These are phyloP conservation scores for Kazachstania sp. DNA, from an alignment of 1,139 yeast species.

Conservation along the genomic window DNA sequence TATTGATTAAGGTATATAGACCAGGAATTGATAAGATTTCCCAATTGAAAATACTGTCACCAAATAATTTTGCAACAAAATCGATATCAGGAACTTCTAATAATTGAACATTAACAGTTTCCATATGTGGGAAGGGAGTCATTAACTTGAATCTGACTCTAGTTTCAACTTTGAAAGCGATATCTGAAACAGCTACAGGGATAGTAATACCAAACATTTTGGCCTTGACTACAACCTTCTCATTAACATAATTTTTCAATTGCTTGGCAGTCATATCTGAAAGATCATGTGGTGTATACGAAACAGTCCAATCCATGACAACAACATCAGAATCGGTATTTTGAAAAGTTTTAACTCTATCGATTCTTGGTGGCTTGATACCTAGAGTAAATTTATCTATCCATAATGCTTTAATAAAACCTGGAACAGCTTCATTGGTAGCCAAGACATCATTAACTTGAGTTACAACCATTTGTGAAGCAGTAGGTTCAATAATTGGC, in stretches of 20 bases:
- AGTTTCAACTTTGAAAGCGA: constrained; percentile 56
- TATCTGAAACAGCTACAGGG: constrained; percentile 54
- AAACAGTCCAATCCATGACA: constrained; percentile 91
- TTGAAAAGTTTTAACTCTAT: constrained; percentile 76
- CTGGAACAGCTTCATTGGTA: constrained; percentile 63
- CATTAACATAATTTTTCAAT: constrained; percentile 72
- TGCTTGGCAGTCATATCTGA: constrained; percentile 81
- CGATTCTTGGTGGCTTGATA: constrained; percentile 90
- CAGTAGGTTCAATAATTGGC: constrained; percentile 83
- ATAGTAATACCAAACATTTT: constrained; percentile 57
- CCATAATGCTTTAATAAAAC: constrained; percentile 73
- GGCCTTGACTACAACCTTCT: constrained; percentile 61
- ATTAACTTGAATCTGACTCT: constrained; percentile 84
- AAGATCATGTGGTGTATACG: constrained; percentile 83
- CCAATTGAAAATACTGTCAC: constrained; percentile 77
- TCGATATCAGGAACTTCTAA: constrained; percentile 83
- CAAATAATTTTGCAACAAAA: constrained; percentile 60
- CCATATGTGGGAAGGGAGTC: constrained; percentile 84
- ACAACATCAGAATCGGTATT: constrained; percentile 86
- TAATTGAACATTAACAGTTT: constrained; percentile 77
- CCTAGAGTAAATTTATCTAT: constrained; percentile 85
- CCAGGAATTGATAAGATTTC: constrained; percentile 86
- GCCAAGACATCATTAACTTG: constrained; percentile 79
- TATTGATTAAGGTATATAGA: constrained; percentile 66
- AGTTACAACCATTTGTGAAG: constrained; percentile 75